Percentiles rank a stretch among this genome's conserved stretches.
These are phyloP conservation scores for Graphiopsis chlorocephala DNA, from an alignment of 2,329 filamentous ascomycete genomes.

Conservation along the genomic window DNA sequence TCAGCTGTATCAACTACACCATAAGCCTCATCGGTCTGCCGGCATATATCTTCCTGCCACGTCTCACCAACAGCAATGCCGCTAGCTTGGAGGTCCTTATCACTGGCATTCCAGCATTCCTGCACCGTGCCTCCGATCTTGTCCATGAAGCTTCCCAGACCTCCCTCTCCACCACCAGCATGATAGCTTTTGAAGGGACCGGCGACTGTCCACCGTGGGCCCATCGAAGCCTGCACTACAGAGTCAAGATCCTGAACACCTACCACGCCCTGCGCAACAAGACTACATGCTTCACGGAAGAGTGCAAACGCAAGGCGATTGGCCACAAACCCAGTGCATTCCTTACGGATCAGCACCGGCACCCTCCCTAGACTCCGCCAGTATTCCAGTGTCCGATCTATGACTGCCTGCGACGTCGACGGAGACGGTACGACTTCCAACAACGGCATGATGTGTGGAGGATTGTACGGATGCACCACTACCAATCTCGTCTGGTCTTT, in stretches of 20 bases:
- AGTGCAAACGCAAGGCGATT: conserved; percentile 59
- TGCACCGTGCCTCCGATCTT: conserved; percentile 58
- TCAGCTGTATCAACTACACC: conserved; percentile 42
- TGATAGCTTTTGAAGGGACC: conserved; percentile 60
- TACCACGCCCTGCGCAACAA: conserved; percentile 55
- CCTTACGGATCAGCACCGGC: conserved; percentile 52
- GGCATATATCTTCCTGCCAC: conserved; percentile 49
- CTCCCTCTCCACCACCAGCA: conserved; percentile 55
- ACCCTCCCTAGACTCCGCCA: conserved; percentile 43
- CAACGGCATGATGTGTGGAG: conserved; percentile 60
- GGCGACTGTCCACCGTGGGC: conserved; percentile 54
- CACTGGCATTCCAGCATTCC: conserved; percentile 53
- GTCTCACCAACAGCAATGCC: conserved; percentile 40
- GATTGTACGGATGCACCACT: conserved; percentile 61
- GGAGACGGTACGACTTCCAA: conserved; percentile 56
- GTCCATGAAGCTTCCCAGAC: conserved; percentile 52
- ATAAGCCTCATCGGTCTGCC: conserved; percentile 48
- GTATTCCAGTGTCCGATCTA: conserved; percentile 45
- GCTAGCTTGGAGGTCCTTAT: conserved; percentile 30
- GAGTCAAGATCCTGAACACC: conserved; percentile 52
- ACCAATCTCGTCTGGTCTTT: conserved; percentile 46
- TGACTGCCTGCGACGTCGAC: conserved; percentile 38
- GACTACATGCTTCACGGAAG: conserved; percentile 53
- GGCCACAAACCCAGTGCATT: conserved; percentile 56
- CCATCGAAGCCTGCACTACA: conserved; percentile 52